A percentile compares a stretch with the other conserved stretches of the same genome.
Evolutionary conservation across 176 grass and related monocot species (phyloP).

Genomic region (Aegilops longissima): DNA sequence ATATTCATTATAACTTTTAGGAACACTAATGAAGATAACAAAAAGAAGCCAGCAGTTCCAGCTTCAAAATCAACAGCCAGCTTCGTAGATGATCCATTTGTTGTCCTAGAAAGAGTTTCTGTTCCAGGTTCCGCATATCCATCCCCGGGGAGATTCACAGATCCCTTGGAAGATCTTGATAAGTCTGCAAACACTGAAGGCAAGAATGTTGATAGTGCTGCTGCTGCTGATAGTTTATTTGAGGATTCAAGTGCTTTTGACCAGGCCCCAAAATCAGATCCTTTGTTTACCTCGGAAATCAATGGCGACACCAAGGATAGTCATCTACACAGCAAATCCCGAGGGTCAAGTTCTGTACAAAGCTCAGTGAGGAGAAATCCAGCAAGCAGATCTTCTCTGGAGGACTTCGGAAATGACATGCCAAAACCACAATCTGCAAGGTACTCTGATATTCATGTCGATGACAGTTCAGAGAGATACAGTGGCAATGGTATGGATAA

Average conservation of each 20-base stretch:
- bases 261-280: conserved; percentile 45
- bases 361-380: conserved; percentile 49
- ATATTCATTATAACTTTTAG: conserved; percentile 51
- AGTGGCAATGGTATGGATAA: conserved; percentile 33
- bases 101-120: conserved; percentile 64
- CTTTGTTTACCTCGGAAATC: conserved; percentile 48
- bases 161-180: conserved; percentile 60
- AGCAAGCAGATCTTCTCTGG: conserved; percentile 40
- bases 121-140: conserved; percentile 46
- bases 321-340: conserved; percentile 31
- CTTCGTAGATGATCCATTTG: conserved; percentile 61
- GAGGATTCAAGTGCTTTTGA: conserved; percentile 54
- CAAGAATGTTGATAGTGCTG: conserved; percentile 40
- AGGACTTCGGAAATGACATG: conserved; percentile 46
- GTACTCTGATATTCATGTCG: conserved; percentile 45
- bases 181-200: conserved; percentile 33
- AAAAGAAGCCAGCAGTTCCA: conserved; percentile 37
- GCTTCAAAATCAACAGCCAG: conserved; percentile 41
- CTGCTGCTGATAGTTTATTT: conserved; percentile 44
- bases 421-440: conserved; percentile 54
- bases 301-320: conserved; percentile 50
- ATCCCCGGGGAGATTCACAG: conserved; percentile 50
- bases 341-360: conserved; percentile 46
- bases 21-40: conserved; percentile 43
- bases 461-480: conserved; percentile 42